A percentile compares a stretch with the other conserved stretches of the same genome.
phyloP scores from a whole-genome alignment of 495 filamentous ascomycete species.

The Xylaria cubensis region DNA sequence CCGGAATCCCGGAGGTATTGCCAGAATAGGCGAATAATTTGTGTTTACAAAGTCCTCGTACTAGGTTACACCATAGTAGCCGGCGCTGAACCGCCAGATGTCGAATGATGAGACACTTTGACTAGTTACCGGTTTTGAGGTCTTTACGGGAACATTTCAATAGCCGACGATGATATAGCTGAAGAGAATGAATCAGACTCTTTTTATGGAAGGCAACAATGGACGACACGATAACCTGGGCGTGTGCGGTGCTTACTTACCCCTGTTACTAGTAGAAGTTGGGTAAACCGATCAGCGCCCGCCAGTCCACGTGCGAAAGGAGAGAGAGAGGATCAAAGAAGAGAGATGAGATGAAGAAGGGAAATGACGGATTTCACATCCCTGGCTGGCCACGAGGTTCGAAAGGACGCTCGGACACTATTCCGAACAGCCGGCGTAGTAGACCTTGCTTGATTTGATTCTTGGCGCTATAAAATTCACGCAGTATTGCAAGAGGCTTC shows the following conservation, averaged over 20 bases:
- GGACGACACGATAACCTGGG: neutral
- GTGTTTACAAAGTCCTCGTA: neutral
- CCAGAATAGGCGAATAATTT: constrained; percentile 1
- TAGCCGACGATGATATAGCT: neutral
- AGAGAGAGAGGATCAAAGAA: neutral
- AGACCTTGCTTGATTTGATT: neutral
- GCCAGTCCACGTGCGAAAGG: constrained; percentile 17
- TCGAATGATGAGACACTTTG: neutral
- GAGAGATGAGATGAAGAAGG: constrained; percentile 14
- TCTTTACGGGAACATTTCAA: neutral
- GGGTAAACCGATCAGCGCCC: neutral
- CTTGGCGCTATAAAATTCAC: constrained; percentile 21
- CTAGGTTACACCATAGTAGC: neutral
- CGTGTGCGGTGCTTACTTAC: neutral
- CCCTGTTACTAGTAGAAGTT: constrained; percentile 11
- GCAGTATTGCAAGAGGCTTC: neutral
- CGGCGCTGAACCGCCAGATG: neutral
- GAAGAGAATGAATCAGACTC: neutral
- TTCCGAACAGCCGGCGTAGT: constrained; percentile 10
- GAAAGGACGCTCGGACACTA: constrained; percentile 9
- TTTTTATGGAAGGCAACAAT: neutral
- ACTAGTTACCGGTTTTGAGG: neutral
- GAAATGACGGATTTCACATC: constrained; percentile 17
- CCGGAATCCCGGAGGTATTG: constrained; percentile 11
- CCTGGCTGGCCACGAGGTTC: constrained; percentile 14